Evolutionary conservation across 2,329 filamentous ascomycete species (phyloP), one percentile per base, ranked within the genome.

Genomic region (Chrysoporthe austroafricana): DNA sequence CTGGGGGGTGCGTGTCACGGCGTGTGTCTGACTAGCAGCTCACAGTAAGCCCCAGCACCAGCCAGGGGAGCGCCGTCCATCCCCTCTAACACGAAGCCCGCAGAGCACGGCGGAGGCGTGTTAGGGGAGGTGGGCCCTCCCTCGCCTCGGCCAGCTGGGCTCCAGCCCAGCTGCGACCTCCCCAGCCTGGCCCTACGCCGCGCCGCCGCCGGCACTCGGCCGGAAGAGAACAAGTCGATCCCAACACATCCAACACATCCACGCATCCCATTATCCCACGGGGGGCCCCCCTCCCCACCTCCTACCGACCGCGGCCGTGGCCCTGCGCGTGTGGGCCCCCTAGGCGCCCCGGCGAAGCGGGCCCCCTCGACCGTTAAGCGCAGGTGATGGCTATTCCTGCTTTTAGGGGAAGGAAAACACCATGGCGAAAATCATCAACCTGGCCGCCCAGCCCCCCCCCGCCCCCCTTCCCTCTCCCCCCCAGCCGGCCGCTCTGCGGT

Each of bases 331-430:
- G 52, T 16, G 58, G 59, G 18, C 13, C 36, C 59, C 59, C 57
- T 60, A 43, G 57, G n/a, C 36, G 42, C 36, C 57, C 36, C n/a
- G 57, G 32, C n/a, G 36, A 43, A 21, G 59, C 8, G 14, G n/a
- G 59, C 43, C 32, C 21, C 59, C 39, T 42, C 42, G 59, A 64
- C 52, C 62, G 39, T 46, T 64, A 64, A 64, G 62, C 62, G 62
- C 62, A 64, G 62, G 62, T 64, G 62, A 64, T 64, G 62, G 52
- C 62, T 64, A 64, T 64, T 64, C 62, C 62, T 64, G 62, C 62
- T 64, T 64, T 64, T 64, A 64, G 62, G 62, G 62, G 62, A 64
- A 42, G 52, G 42, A 57, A 57, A 58, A 57, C 52, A 57, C 36
- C 50, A 57, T 46, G 39, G 16, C 4, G 32, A 46, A 44, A 26